A percentile compares a stretch with the other conserved stretches of the same genome.
These are phyloP conservation scores for Microdochium bolleyi DNA, from an alignment of 2,329 filamentous ascomycete species.

Conservation along the genomic window DNA sequence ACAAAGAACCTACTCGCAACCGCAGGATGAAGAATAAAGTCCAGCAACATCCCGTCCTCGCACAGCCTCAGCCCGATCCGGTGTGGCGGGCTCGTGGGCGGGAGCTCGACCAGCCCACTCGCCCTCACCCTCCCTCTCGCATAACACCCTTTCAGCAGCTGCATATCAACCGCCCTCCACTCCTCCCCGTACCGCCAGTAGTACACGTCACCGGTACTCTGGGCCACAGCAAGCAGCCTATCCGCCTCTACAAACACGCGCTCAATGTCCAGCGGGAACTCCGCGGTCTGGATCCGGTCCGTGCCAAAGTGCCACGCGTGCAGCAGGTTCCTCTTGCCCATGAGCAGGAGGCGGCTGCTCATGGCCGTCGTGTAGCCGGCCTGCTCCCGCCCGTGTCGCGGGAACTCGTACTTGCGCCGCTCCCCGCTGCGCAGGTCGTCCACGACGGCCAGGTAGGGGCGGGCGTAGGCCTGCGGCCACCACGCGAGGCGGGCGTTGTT, in stretches of 20 bases:
- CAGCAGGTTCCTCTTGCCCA: conserved; percentile 15
- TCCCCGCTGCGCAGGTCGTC: conserved; percentile 19
- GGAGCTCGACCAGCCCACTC: not conserved
- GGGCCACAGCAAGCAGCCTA: conserved; percentile 13
- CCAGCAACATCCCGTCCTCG: not conserved
- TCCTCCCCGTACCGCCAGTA: conserved; percentile 6
- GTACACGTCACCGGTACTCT: conserved; percentile 13
- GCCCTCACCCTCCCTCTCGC: not conserved
- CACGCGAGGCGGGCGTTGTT: conserved; percentile 18
- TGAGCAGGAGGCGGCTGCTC: conserved; percentile 17
- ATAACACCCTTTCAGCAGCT: not conserved
- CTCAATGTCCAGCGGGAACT: conserved; percentile 14
- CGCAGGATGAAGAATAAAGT: not conserved
- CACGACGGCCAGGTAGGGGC: conserved; percentile 19
- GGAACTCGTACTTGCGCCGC: conserved; percentile 18
- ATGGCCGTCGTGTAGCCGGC: conserved; percentile 19
- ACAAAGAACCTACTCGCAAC: not conserved
- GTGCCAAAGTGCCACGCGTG: conserved; percentile 20
- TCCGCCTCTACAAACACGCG: conserved; percentile 18
- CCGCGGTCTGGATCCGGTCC: conserved; percentile 11
- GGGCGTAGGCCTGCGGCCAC: conserved; percentile 20
- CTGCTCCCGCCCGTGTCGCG: conserved; percentile 8
- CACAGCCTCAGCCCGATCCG: not conserved
- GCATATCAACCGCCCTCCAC: not conserved
- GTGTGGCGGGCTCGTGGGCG: not conserved